These are phyloP conservation scores for Dionaea muscipula DNA, from an alignment of 179 eudicot species.

Conservation along the genomic window DNA sequence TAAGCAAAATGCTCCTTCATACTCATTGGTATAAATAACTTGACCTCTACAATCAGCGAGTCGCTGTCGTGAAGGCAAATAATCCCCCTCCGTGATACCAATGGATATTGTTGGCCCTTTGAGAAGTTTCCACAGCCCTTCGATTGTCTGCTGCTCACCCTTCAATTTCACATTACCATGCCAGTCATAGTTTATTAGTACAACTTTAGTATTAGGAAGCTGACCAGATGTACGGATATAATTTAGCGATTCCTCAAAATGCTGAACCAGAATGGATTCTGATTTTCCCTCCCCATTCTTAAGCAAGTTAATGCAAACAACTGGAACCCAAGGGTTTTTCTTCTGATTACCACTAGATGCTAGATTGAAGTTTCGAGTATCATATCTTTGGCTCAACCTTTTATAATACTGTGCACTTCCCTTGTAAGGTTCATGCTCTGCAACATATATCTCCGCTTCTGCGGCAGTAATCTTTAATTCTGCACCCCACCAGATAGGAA, in stretches of 20 bases:
- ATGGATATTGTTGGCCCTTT: slow-evolving; percentile 74
- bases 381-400: slow-evolving; percentile 78
- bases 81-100: slow-evolving; percentile 88
- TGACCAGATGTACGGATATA: slow-evolving; percentile 56
- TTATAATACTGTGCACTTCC: slow-evolving; percentile 82
- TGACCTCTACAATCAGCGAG: slow-evolving; percentile 76
- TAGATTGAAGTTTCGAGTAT: slow-evolving; percentile 43
- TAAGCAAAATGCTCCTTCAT: slow-evolving; percentile 75
- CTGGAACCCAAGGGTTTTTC: slow-evolving; percentile 61
- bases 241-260: slow-evolving; percentile 81
- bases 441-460: slow-evolving; percentile 94
- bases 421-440: slow-evolving; percentile 78
- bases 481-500: slow-evolving; percentile 99
- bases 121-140: slow-evolving; percentile 87
- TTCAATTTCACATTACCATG: slow-evolving; percentile 73
- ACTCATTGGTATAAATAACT: slow-evolving; percentile 51
- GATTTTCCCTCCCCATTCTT: slow-evolving; percentile 84
- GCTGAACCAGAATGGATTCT: slow-evolving; percentile 74
- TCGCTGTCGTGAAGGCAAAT: slow-evolving; percentile 70
- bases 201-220: slow-evolving; percentile 61
- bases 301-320: slow-evolving; percentile 81
- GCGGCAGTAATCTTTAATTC: slow-evolving; percentile 84
- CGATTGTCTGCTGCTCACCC: slow-evolving; percentile 88
- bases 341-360: slow-evolving; percentile 47
- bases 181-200: slow-evolving; percentile 87